Evolutionary conservation across 177 flowering plant species (phyloP).

Genomic region (Vitis hybrid): DNA sequence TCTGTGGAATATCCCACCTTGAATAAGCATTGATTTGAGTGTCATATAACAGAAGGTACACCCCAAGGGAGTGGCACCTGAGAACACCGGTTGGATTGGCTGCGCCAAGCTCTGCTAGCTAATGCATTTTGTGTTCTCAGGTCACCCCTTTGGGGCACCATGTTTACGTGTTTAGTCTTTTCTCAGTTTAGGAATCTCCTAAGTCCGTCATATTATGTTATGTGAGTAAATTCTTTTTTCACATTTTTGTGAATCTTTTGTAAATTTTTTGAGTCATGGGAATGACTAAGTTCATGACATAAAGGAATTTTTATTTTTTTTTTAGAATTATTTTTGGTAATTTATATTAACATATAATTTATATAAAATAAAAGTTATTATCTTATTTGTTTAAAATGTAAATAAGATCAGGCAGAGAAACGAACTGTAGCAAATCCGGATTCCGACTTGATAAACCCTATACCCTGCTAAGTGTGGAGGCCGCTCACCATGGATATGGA

Average conservation of each 20-base stretch:
- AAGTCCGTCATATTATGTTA: not conserved
- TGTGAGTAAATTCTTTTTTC: too few relatives aligned
- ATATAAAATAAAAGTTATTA: too few relatives aligned
- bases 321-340: not conserved
- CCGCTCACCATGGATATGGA: conserved; percentile 48
- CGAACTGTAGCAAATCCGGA: not conserved
- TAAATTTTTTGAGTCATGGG: too few relatives aligned
- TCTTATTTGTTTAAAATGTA: not conserved
- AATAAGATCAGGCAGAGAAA: not conserved
- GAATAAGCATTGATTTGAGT: not conserved
- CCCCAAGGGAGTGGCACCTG: conserved; percentile 39
- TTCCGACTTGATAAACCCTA: not conserved
- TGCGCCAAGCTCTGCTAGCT: not conserved
- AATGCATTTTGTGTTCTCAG: conserved; percentile 47
- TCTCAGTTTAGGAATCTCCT: not conserved
- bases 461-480: not conserved
- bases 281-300: too few relatives aligned
- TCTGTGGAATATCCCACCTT: too few relatives aligned
- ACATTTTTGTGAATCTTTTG: too few relatives aligned
- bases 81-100: conserved; percentile 28
- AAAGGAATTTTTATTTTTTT: too few relatives aligned
- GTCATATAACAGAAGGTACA: conserved; percentile 7
- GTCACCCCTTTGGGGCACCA: conserved; percentile 53
- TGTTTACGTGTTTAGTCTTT: conserved; percentile 9
- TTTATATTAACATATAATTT: too few relatives aligned